A percentile compares a stretch with the other conserved stretches of the same genome.
Conservation (phyloP, 495 filamentous ascomycete species). For the Penicillium macrosclerotiorum region DNA sequence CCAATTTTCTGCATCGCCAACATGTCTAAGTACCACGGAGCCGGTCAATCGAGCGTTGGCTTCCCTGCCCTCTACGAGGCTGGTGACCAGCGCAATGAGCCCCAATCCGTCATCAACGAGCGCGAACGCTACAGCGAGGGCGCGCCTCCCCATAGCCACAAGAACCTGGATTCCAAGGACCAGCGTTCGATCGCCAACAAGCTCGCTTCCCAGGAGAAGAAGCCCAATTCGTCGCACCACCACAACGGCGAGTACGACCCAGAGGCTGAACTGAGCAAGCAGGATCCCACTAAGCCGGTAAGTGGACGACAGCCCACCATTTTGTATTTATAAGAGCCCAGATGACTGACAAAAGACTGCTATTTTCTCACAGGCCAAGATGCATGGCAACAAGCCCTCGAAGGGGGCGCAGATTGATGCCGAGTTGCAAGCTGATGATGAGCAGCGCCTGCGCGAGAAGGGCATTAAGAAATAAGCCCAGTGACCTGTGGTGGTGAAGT, state of each 20-base stretch:
- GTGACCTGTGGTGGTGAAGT: constrained; percentile 14
- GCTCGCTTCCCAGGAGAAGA: constrained; percentile 58
- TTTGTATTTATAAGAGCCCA: not conserved
- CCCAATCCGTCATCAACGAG: constrained; percentile 53
- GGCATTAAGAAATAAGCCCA: constrained; percentile 41
- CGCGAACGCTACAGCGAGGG: constrained; percentile 66
- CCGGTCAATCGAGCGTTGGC: constrained; percentile 54
- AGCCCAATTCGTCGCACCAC: constrained; percentile 28
- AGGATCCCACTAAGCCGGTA: constrained; percentile 69
- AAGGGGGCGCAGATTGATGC: constrained; percentile 70
- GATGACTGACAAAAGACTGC: constrained; percentile 1
- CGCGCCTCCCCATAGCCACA: constrained; percentile 61
- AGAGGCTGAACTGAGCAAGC: constrained; percentile 57
- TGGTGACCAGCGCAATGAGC: constrained; percentile 69
- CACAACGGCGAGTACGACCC: constrained; percentile 40
- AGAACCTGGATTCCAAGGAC: constrained; percentile 75
- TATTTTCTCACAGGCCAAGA: constrained; percentile 50
- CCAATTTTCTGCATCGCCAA: constrained; percentile 8
- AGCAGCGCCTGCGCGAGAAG: constrained; percentile 63
- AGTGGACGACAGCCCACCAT: constrained; percentile 16
- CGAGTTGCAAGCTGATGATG: constrained; percentile 67
- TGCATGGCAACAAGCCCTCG: constrained; percentile 70
- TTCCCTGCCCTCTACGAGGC: constrained; percentile 53
- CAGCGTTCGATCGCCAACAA: constrained; percentile 77
- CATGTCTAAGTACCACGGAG: constrained; percentile 18